A percentile compares a stretch with the other conserved stretches of the same genome.
Evolutionary conservation across 805 yeast species (phyloP).

Genomic region (Candida taoyuanica): DNA sequence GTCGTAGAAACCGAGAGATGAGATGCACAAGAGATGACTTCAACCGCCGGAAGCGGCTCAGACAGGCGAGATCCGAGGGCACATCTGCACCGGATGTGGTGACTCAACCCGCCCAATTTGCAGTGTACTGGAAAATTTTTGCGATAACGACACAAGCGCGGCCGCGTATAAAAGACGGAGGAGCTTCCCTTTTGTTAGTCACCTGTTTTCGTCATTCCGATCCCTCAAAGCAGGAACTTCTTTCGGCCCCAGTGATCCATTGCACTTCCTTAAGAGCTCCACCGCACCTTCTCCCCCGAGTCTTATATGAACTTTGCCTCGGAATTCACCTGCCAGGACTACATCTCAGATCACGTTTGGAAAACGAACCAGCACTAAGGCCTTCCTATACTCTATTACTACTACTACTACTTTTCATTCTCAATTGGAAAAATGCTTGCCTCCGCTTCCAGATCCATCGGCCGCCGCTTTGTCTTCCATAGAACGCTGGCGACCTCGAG

Average conservation of each 20-base stretch:
- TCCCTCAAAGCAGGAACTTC: too few relatives aligned
- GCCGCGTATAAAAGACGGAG: conserved; percentile 2
- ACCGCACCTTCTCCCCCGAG: conserved; percentile 1
- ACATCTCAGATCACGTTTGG: conserved; percentile 50
- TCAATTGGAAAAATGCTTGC: conserved; percentile 21
- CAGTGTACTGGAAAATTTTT: conserved; percentile 4
- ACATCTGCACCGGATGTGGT: not conserved
- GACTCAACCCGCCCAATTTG: conserved; percentile 7
- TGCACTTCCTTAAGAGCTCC: too few relatives aligned
- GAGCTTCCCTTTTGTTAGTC: not conserved
- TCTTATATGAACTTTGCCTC: conserved; percentile 26
- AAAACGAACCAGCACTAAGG: conserved; percentile 39
- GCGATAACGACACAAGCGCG: conserved; percentile 2
- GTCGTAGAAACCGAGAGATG: too few relatives aligned
- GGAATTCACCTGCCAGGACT: conserved; percentile 41
- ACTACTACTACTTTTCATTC: too few relatives aligned
- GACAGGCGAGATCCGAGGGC: not conserved
- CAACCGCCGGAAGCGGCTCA: not conserved
- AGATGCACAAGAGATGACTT: not conserved
- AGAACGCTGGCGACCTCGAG: conserved; percentile 27
- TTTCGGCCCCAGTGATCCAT: too few relatives aligned
- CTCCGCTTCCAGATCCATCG: conserved; percentile 24
- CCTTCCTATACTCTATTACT: too few relatives aligned
- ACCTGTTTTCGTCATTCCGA: not conserved
- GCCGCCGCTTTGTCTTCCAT: conserved; percentile 24